Evolutionary conservation across 371 early-diverging fungal species (phyloP).

Genomic region (Mortierella sp.): DNA sequence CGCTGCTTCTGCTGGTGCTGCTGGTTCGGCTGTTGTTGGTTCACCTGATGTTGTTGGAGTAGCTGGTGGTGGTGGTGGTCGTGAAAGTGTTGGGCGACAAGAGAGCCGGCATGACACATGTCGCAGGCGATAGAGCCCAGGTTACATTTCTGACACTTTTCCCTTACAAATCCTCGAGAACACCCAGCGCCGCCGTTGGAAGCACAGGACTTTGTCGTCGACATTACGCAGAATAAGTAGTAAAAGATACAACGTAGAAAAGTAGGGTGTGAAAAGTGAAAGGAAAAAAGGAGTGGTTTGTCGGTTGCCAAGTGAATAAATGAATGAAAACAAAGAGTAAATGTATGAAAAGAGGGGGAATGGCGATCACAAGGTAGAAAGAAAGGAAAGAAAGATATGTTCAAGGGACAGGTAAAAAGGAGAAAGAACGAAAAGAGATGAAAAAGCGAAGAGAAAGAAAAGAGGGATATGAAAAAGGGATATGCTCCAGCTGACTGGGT

Average conservation of each 20-base stretch:
- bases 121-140: constrained; percentile 41
- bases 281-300: neutral
- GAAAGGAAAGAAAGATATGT: constrained; percentile 8
- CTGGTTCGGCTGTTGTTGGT: neutral
- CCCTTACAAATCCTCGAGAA: constrained; percentile 46
- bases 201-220: constrained; percentile 18
- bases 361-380: neutral
- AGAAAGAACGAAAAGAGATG: constrained; percentile 3
- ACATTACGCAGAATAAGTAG: neutral
- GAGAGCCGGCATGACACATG: constrained; percentile 35
- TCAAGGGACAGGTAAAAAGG: neutral
- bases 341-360: neutral
- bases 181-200: constrained; percentile 31
- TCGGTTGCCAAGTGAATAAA: neutral
- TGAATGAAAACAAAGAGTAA: neutral
- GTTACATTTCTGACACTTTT: constrained; percentile 40
- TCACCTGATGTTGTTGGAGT: constrained; percentile 7
- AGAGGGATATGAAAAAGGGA: neutral
- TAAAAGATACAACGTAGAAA: neutral
- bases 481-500: neutral
- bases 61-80: constrained; percentile 4
- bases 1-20: constrained; percentile 1
- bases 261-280: neutral
- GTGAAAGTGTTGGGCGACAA: neutral
- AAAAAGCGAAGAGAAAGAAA: neutral